Evolutionary conservation across 75 land plant genomes (phyloP).

Genomic region (Larix kaempferi): DNA sequence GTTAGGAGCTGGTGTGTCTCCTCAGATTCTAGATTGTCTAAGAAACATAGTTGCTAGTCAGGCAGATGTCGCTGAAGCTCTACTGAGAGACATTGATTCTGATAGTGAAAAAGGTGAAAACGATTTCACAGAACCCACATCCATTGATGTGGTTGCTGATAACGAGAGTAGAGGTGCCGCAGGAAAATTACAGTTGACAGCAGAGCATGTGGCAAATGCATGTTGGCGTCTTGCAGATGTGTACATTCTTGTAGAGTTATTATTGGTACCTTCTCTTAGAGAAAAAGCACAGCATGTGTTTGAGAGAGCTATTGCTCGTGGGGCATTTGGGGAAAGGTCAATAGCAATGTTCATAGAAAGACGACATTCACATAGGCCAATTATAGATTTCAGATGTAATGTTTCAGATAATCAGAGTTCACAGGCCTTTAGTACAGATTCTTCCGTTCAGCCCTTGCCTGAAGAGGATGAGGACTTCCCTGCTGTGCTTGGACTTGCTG

Average conservation of each 20-base stretch:
- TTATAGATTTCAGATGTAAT: slow-evolving; percentile 24
- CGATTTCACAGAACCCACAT: slow-evolving; percentile 25
- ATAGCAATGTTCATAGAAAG: slow-evolving; percentile 47
- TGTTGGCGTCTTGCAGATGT: slow-evolving; percentile 51
- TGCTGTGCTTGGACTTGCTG: slow-evolving; percentile 43
- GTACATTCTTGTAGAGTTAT: slow-evolving; percentile 40
- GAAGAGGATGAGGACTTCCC: slow-evolving; percentile 46
- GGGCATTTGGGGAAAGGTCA: slow-evolving; percentile 40
- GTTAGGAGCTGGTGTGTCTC: slow-evolving; percentile 41
- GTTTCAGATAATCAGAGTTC: slow-evolving; percentile 3
- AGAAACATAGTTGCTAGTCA: slow-evolving; percentile 27
- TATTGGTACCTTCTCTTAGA: slow-evolving; percentile 41
- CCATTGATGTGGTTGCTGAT: slow-evolving; percentile 18
- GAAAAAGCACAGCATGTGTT: slow-evolving; percentile 39
- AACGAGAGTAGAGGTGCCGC: slow-evolving; percentile 25
- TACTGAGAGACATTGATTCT: slow-evolving; percentile 41
- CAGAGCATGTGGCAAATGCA: slow-evolving; percentile 32
- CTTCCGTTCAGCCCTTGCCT: slow-evolving; percentile 9
- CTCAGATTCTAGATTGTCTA: slow-evolving; percentile 38
- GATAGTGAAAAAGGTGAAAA: slow-evolving; percentile 38
- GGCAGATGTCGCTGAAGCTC: slow-evolving; percentile 38
- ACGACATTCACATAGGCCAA: slow-evolving; percentile 33
- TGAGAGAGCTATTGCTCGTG: slow-evolving; percentile 47
- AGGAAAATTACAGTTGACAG: slow-evolving; percentile 28
- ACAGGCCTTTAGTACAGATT: background rate